Base-by-base conservation (phyloP, 2,329 filamentous ascomycete genomes). In the Microdochium nivale region DNA sequence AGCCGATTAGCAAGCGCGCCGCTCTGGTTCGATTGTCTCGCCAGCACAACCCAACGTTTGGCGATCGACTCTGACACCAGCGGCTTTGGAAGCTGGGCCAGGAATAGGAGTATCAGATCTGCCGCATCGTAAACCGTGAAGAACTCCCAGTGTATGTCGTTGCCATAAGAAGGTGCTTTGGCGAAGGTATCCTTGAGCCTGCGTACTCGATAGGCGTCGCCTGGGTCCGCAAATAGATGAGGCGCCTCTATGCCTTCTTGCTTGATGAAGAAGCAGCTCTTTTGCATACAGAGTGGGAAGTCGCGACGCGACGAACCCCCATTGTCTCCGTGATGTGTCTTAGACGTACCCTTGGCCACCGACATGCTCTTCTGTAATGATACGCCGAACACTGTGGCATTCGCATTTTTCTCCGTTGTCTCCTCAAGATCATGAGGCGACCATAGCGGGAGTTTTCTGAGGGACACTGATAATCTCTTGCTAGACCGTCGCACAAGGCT, bases 281-380 rank as follows among this genome's bases (percentile, higher is more conserved):
- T 66, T 47, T 72, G 65, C 47, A 74, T 60, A 56, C 68, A 71
- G 16, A 73, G 58, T 4, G 72, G 72, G 52, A 73, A 74, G 10
- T 69, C 67, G 25, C 68, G 65, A 30, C 65, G 62, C 16, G 68
- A 67, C 3, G 65, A 65, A 1, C 59, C 62, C 23, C 63, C 62
- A 47, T 62, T 63, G 19, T 63, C 62, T 44, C 60, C 61, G 58
- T 74, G 71, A 50, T 67, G 66, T 0, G 69, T 70, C 53, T 67
- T 65, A 7, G 69, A 70, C 1, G 65, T 59, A 3, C 69, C 66
- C 43, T 67, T 65, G 24, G 70, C 70, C 9, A 72, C 58, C 32
- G 64, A 59, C 59, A 74, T 71, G 55, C 66, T 70, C 56, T 67
- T 67, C 52, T 64, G 59, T 5, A 74, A 60, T 1, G 69, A 62